phyloP scores from a whole-genome alignment of 768 basidiomycete species.

The Hygrocybe coccinea region DNA sequence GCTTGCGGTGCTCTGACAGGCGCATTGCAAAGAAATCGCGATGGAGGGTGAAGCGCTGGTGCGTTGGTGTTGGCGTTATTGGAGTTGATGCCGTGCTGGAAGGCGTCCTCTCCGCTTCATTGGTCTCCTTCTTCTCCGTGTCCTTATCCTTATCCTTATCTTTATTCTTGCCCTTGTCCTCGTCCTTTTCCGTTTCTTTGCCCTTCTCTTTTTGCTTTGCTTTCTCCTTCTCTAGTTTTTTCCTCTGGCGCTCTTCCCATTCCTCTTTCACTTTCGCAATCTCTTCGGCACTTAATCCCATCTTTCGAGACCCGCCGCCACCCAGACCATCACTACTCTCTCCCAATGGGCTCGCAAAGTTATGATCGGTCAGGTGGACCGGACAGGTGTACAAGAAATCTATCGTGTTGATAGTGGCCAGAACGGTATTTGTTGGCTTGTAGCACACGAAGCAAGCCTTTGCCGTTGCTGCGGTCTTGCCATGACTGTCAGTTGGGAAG shows the following conservation, averaged over 20 bases:
- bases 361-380: slow-evolving; percentile 72
- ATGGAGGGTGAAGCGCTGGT: slow-evolving; percentile 78
- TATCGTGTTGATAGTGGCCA: slow-evolving; percentile 74
- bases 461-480: slow-evolving; percentile 70
- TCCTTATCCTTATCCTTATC: slow-evolving; percentile 31
- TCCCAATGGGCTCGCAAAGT: slow-evolving; percentile 58
- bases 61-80: slow-evolving; percentile 41
- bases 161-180: slow-evolving; percentile 34
- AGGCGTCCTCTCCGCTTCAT: slow-evolving; percentile 25
- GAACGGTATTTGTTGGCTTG: slow-evolving; percentile 75
- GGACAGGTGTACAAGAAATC: slow-evolving; percentile 88
- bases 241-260: slow-evolving; percentile 71
- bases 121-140: slow-evolving; percentile 25
- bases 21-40: slow-evolving; percentile 77
- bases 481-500: slow-evolving; percentile 4
- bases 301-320: slow-evolving; percentile 31
- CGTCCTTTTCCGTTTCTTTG: slow-evolving; percentile 36
- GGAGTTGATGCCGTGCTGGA: slow-evolving; percentile 23
- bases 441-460: slow-evolving; percentile 76
- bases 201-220: slow-evolving; percentile 42
- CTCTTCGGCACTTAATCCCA: slow-evolving; percentile 58
- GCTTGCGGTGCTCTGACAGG: slow-evolving; percentile 65
- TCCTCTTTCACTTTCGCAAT: slow-evolving; percentile 73
- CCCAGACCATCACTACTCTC: slow-evolving; percentile 29
- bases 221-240: slow-evolving; percentile 51